Evolutionary conservation across 768 basidiomycete species (phyloP), one percentile per base, ranked within the genome.

Genomic region (Pisolithus albus): DNA sequence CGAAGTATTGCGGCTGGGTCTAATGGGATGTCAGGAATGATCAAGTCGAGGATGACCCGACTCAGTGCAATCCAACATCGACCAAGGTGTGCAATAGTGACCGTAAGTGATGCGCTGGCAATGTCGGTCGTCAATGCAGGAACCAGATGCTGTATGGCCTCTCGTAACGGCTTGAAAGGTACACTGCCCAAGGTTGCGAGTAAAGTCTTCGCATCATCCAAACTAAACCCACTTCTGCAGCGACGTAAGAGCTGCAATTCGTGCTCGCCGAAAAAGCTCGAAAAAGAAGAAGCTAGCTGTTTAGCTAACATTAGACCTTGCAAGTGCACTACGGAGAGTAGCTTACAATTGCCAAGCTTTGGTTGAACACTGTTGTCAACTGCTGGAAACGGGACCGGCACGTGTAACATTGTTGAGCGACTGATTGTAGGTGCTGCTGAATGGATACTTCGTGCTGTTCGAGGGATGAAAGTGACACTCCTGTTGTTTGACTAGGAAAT

Each of bases 21-120:
- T 46, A 97, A 69, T 2, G 94, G 92, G 2, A 80, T 70, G 64
- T 91, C 79, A 0, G 96, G 92, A 37, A 98, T 74, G 61, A 86
- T 85, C 18, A 94, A 76, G 4, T 84, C 73, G 21, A 92, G 63
- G 23, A 93, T 66, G 49, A 83, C 57, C 16, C 73, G 74, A 42
- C 79, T 76, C 46, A 88, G 61, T 1, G 75, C 76, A 30, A 90
- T 70, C 82, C 86, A 94, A 41, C 71, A 65, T 18, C 62, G 63
- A 10, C 77, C 81, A 7, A 79, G 47, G 51, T 62, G 70, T 23
- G 62, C 57, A 8, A 73, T 69, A 52, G 67, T 37, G 46, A 57
- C 52, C 58, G 58, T 47, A 38, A 45, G 43, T 55, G 55, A 47
- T 41, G 60, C 41, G 19, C 50, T 39, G 46, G 52, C 47, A 46